Percentiles rank a stretch among this genome's conserved stretches.
Conservation (phyloP, 1,284 basidiomycete genomes). For the Naganishia sp. region DNA sequence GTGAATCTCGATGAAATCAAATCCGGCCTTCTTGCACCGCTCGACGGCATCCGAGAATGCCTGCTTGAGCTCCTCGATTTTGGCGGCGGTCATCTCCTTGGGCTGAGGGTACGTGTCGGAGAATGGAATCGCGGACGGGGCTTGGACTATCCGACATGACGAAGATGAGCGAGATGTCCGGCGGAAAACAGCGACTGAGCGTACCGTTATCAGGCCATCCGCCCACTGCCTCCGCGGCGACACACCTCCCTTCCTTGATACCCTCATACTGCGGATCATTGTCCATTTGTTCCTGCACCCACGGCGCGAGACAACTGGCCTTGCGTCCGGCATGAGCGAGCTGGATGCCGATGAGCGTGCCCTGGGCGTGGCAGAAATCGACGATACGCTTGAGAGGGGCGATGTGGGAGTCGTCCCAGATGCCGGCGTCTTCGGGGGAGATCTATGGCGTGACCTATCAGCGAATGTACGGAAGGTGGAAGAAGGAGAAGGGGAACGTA, state of each 20-base stretch:
- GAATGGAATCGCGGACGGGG: constrained; percentile 64
- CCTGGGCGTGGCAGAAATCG: constrained; percentile 72
- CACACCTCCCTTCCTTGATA: constrained; percentile 43
- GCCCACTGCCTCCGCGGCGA: constrained; percentile 56
- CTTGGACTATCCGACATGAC: constrained; percentile 46
- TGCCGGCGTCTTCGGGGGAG: constrained; percentile 59
- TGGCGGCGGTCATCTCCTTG: constrained; percentile 60
- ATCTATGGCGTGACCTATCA: constrained; percentile 39
- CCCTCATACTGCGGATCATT: constrained; percentile 45
- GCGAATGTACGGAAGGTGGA: background rate
- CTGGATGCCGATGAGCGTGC: constrained; percentile 71
- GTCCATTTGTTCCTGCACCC: constrained; percentile 53
- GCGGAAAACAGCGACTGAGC: constrained; percentile 31
- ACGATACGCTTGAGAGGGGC: constrained; percentile 68
- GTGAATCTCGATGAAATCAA: constrained; percentile 81
- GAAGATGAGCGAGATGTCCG: background rate
- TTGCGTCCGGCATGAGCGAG: constrained; percentile 77
- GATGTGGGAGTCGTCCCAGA: constrained; percentile 76
- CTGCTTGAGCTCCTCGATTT: constrained; percentile 65
- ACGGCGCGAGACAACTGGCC: constrained; percentile 65
- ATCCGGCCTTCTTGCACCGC: constrained; percentile 65
- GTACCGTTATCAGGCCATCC: constrained; percentile 71
- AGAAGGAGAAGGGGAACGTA: background rate
- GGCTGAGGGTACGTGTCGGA: constrained; percentile 59
- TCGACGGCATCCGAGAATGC: constrained; percentile 67